Evolutionary conservation across 1,139 yeast genomes (phyloP).

Genomic region (Debaryomycetaceae sp.): DNA sequence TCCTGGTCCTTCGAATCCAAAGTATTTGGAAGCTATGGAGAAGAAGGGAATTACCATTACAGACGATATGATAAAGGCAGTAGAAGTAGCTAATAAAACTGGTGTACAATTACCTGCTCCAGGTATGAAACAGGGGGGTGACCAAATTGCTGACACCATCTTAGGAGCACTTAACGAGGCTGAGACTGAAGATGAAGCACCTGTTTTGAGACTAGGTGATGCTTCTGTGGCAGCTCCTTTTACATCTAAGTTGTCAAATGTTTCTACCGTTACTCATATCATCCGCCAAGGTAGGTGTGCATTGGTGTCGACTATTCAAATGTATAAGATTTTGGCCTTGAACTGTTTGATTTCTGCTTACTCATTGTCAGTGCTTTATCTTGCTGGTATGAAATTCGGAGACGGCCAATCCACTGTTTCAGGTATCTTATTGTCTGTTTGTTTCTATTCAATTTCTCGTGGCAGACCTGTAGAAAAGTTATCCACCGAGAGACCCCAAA

Average conservation of each 20-base stretch:
- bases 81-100: slow-evolving; percentile 45
- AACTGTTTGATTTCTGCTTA: slow-evolving; percentile 97
- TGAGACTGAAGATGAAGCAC: slow-evolving; percentile 81
- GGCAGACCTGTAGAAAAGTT: slow-evolving; percentile 88
- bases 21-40: slow-evolving; percentile 82
- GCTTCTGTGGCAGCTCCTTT: slow-evolving; percentile 99
- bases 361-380: slow-evolving; percentile 85
- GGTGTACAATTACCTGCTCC: slow-evolving; percentile 29
- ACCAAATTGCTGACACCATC: slow-evolving; percentile 63
- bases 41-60: slow-evolving; percentile 75
- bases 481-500: slow-evolving; percentile 94
- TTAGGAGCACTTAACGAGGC: slow-evolving; percentile 67
- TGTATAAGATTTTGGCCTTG: slow-evolving; percentile 96
- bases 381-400: slow-evolving; percentile 98
- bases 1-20: slow-evolving; percentile 90
- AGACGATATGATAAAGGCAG: slow-evolving; percentile 60
- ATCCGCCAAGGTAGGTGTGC: slow-evolving; percentile 99
- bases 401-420: slow-evolving; percentile 96
- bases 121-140: slow-evolving; percentile 30
- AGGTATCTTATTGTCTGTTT: slow-evolving; percentile 85
- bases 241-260: slow-evolving; percentile 90
- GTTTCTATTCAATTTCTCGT: slow-evolving; percentile 92
- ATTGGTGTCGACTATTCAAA: slow-evolving; percentile 93
- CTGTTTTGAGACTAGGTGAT: slow-evolving; percentile 92
- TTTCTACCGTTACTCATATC: slow-evolving; percentile 87